These are phyloP conservation scores for Rubia peregrina DNA, from an alignment of 305 asterid genomes.

Conservation along the genomic window DNA sequence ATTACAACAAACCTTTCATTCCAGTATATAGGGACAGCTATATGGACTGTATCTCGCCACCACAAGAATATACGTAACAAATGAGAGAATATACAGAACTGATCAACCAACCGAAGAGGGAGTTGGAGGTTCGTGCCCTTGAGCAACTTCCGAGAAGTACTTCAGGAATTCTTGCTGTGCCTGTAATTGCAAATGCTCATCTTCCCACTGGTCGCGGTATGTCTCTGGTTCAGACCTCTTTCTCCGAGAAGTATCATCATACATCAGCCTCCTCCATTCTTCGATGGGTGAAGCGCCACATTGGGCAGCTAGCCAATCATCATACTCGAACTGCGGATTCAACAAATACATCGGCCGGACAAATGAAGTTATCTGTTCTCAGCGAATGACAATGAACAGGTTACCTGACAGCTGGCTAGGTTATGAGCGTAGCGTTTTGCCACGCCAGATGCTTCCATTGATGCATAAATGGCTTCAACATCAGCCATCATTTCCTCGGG, in stretches of 20 bases:
- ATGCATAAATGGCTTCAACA: constrained; percentile 55
- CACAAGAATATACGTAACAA: background rate
- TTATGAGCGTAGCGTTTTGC: constrained; percentile 74
- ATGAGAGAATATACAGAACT: background rate
- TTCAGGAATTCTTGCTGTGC: constrained; percentile 56
- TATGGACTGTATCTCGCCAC: background rate
- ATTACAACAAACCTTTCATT: background rate
- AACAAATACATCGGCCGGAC: background rate
- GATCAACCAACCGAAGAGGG: background rate
- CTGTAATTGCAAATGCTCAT: constrained; percentile 42
- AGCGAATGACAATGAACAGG: background rate
- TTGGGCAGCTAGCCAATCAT: constrained; percentile 72
- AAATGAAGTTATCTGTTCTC: background rate
- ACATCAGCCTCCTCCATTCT: constrained; percentile 83
- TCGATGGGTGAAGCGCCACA: constrained; percentile 42
- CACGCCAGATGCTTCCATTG: constrained; percentile 43
- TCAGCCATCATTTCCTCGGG: constrained; percentile 60
- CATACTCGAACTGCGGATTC: constrained; percentile 59
- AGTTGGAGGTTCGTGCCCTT: background rate
- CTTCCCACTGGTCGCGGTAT: constrained; percentile 82
- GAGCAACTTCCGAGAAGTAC: constrained; percentile 16
- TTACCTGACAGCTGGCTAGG: constrained; percentile 59
- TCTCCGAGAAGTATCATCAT: constrained; percentile 40
- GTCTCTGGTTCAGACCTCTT: constrained; percentile 48
- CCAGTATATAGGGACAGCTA: background rate